Evolutionary conservation across 129 eudicot species (phyloP).

Genomic region (Lonicera japonica): DNA sequence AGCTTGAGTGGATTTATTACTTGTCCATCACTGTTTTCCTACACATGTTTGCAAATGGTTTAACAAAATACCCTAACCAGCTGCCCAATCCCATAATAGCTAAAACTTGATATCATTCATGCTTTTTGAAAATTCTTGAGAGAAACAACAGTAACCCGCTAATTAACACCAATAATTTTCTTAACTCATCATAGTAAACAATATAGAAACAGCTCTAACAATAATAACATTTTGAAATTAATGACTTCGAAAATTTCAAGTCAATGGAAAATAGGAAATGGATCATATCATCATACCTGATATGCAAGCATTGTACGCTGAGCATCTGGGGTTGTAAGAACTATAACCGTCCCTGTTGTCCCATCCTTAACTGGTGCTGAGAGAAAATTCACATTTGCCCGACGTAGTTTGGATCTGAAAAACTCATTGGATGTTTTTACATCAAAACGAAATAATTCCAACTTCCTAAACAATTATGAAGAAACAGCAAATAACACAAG

Average conservation of each 20-base stretch:
- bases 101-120: no score
- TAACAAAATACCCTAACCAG: no score
- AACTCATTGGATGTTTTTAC: background rate
- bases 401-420: slow-evolving; percentile 55
- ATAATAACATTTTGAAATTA: background rate
- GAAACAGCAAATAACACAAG: background rate
- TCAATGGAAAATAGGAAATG: background rate
- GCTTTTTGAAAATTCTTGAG: no score
- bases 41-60: no score
- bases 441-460: background rate
- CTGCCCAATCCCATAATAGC: no score
- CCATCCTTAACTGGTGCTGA: slow-evolving; percentile 93
- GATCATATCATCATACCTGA: slow-evolving; percentile 65
- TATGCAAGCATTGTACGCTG: slow-evolving; percentile 99
- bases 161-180: no score
- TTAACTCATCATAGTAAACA: no score
- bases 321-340: slow-evolving; percentile 94
- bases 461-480: slow-evolving; percentile 5
- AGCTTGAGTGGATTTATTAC: no score
- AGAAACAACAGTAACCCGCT: no score
- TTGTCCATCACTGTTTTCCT: no score
- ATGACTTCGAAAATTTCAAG: background rate
- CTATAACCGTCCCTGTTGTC: slow-evolving; percentile 97
- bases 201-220: background rate
- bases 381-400: slow-evolving; percentile 93